phyloP scores from a whole-genome alignment of 768 basidiomycete genomes.

The Suillus spraguei region DNA sequence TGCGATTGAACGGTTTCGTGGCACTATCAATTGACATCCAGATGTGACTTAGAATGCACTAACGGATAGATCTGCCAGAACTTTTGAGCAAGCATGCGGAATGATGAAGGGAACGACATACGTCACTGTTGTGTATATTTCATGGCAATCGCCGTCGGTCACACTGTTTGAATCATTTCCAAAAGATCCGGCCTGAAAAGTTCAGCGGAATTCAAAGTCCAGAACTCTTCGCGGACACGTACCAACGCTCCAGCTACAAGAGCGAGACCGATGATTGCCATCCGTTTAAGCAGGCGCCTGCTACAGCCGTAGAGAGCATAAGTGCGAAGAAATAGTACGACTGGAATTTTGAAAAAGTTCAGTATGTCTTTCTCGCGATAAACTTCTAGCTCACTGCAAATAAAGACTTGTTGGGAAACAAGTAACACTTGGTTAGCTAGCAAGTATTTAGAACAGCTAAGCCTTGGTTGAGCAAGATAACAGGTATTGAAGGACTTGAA shows the following conservation, averaged over 20 bases:
- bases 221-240: conserved; percentile 20
- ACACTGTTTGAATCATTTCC: conserved; percentile 38
- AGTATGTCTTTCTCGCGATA: background rate
- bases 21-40: background rate
- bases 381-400: conserved; percentile 42
- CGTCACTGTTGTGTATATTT: conserved; percentile 11
- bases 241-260: conserved; percentile 39
- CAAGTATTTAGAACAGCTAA: conserved; percentile 44
- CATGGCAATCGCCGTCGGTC: conserved; percentile 29
- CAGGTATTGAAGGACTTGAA: background rate
- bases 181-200: conserved; percentile 44
- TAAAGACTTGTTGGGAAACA: conserved; percentile 45
- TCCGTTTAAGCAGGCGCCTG: conserved; percentile 35
- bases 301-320: conserved; percentile 53
- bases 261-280: conserved; percentile 35
- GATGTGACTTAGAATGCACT: background rate
- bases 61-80: background rate
- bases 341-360: conserved; percentile 29
- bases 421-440: conserved; percentile 44
- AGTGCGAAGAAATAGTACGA: conserved; percentile 48
- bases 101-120: background rate
- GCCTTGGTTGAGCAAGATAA: background rate
- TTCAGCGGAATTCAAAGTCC: background rate
- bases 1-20: conserved; percentile 10
- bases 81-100: background rate